phyloP scores from a whole-genome alignment of 257 asterid species.

The Scutellaria minor region DNA sequence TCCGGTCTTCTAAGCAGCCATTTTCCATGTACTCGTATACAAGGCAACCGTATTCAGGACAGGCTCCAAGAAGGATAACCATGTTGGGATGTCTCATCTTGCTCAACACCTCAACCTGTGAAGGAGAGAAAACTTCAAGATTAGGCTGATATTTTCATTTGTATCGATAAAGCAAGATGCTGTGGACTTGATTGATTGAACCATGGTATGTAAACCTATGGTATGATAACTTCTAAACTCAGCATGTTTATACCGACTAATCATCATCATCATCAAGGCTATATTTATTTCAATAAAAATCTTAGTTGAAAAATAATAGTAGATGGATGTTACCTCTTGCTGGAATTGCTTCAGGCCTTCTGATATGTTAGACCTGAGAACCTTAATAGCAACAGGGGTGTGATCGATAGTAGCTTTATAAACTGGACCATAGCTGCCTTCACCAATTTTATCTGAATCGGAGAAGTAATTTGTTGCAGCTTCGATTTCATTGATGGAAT shows the following conservation, averaged over 20 bases:
- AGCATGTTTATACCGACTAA: not conserved
- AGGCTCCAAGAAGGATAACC: slow-evolving; percentile 62
- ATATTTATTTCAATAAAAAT: not conserved
- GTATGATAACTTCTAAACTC: too few relatives aligned
- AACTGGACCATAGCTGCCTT: slow-evolving; percentile 92
- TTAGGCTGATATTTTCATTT: not conserved
- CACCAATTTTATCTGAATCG: slow-evolving; percentile 63
- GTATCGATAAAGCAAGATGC: too few relatives aligned
- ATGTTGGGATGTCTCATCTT: slow-evolving; percentile 59
- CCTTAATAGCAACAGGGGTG: slow-evolving; percentile 83
- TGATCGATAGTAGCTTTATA: slow-evolving; percentile 69
- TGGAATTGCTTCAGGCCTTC: slow-evolving; percentile 79
- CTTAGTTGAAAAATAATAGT: not conserved
- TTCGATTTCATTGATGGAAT: slow-evolving; percentile 63
- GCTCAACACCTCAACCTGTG: slow-evolving; percentile 58
- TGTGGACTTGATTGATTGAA: not conserved
- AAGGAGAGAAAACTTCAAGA: not conserved
- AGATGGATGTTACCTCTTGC: slow-evolving; percentile 60
- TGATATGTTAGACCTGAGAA: slow-evolving; percentile 61
- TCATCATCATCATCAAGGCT: not conserved
- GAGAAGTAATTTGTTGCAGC: slow-evolving; percentile 67
- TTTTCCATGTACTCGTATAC: slow-evolving; percentile 62
- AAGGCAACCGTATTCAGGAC: slow-evolving; percentile 55
- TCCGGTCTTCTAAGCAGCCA: slow-evolving; percentile 54
- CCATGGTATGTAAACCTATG: too few relatives aligned